Base-by-base conservation (phyloP, 345 rosid genomes). In the Sapria himalayana region DNA sequence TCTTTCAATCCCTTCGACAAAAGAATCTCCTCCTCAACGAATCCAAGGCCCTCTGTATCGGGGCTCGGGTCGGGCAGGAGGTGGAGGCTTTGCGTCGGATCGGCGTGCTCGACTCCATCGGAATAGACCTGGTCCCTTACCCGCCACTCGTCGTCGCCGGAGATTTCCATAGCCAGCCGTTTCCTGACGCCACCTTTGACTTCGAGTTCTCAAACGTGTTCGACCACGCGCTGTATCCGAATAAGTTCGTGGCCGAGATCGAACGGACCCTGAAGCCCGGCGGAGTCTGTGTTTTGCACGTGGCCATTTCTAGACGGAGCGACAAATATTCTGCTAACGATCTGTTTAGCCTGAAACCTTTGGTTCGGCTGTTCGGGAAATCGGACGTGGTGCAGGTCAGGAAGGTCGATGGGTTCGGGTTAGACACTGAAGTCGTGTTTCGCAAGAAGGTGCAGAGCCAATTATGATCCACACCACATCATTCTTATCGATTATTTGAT, bases 291-390 rank as follows among this genome's bases (percentile, higher is more conserved):
- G 91, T 70, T 4, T 39, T 85, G 31, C 97, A 86, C 66, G 80
- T 86, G 72, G 62, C 89, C 43, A 8, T 81, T 2, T 45, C 60
- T 1, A 64, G 60, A 39, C 66, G 76, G 35, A 40, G 76, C 3
- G 94, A 86, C 48, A 81, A 76, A 57, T 86, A 81, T 57, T 86
- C 97, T 48, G 93, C 92, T 0, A 86, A 86, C 21, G 94, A 86
- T 58, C 41, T 86, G 47, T 62, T 36, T n/a, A 76, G 80, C 46
- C 59, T 69, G 27, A 41, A 59, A 9, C 70, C 80, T 39, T 56
- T 80, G 61, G 53, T 72, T 40, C 48, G 43, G 37, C 13, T 85
- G 57, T 77, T 85, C 9, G 57, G 32, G 46, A 35, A 47, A 29
- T 86, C 91, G 3, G 60, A 81, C 48, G 21, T 86, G 35, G 71